Evolutionary conservation across 1,284 basidiomycete species (phyloP).

Genomic region (Cryptococcus sp.): DNA sequence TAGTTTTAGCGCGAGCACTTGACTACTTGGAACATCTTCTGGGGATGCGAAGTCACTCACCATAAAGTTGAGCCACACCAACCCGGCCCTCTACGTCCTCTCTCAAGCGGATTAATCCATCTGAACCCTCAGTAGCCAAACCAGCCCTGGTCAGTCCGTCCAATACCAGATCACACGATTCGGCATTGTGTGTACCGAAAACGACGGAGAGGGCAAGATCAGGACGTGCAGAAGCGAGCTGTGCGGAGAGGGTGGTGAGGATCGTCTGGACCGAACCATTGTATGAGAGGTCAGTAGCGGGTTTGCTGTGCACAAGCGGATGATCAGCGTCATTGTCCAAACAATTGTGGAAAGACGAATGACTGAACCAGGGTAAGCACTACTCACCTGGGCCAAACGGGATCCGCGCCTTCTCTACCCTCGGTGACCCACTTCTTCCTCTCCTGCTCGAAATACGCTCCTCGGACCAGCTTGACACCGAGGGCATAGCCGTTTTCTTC

Average conservation of each 20-base stretch:
- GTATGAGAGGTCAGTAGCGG: conserved; percentile 78
- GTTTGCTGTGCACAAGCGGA: conserved; percentile 39
- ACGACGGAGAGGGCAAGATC: conserved; percentile 65
- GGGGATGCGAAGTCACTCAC: conserved; percentile 55
- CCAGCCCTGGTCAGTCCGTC: conserved; percentile 63
- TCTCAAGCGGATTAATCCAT: conserved; percentile 44
- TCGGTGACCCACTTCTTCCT: conserved; percentile 46
- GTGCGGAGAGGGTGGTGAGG: conserved; percentile 61
- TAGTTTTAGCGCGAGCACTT: conserved; percentile 1
- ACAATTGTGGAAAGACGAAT: not conserved
- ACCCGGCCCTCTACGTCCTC: conserved; percentile 68
- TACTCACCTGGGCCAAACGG: conserved; percentile 54
- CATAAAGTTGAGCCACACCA: conserved; percentile 79
- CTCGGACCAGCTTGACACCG: conserved; percentile 92
- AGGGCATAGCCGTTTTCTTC: conserved; percentile 70
- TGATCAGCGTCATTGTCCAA: not conserved
- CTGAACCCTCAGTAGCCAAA: conserved; percentile 54
- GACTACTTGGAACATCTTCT: not conserved
- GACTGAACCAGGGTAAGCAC: not conserved
- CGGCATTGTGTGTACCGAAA: conserved; percentile 85
- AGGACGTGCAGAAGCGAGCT: conserved; percentile 52
- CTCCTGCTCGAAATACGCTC: conserved; percentile 87
- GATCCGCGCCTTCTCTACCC: conserved; percentile 46
- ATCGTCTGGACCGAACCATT: conserved; percentile 67
- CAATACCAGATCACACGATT: conserved; percentile 64